These are phyloP conservation scores for Aspergillus awamori DNA, from an alignment of 2,329 filamentous ascomycete genomes.

Conservation along the genomic window DNA sequence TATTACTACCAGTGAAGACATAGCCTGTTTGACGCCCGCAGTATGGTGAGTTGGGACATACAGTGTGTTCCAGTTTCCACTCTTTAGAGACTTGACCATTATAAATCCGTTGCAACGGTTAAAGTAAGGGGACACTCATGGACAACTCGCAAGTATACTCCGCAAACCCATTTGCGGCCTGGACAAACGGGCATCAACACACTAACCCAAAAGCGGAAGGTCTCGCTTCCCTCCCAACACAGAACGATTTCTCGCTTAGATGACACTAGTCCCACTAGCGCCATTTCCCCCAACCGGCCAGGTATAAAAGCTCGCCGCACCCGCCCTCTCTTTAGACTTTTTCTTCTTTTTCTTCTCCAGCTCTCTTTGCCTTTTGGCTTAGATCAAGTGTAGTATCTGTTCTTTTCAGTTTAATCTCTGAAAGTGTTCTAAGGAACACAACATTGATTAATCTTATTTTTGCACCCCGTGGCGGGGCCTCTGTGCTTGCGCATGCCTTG, in stretches of 20 bases:
- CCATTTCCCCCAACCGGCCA: not conserved
- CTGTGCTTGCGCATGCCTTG: slow-evolving; percentile 72
- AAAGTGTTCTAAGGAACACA: slow-evolving; percentile 72
- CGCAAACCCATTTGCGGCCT: not conserved
- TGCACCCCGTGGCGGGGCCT: slow-evolving; percentile 58
- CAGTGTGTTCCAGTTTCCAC: too few relatives aligned
- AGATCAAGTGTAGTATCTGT: slow-evolving; percentile 96
- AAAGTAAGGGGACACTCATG: not conserved
- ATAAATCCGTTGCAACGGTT: not conserved
- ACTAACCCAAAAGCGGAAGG: not conserved
- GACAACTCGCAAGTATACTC: not conserved
- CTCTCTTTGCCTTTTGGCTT: slow-evolving; percentile 64
- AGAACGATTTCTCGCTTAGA: slow-evolving; percentile 5
- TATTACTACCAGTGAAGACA: too few relatives aligned
- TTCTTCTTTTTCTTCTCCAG: slow-evolving; percentile 50
- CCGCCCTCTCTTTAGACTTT: slow-evolving; percentile 29
- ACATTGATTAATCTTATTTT: slow-evolving; percentile 85
- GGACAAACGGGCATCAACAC: not conserved
- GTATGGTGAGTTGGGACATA: too few relatives aligned
- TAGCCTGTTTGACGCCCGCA: too few relatives aligned
- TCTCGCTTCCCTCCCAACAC: not conserved
- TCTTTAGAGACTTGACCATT: too few relatives aligned
- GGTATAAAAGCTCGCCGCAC: slow-evolving; percentile 16
- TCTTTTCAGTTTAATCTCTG: slow-evolving; percentile 97
- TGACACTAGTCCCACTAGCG: slow-evolving; percentile 15